Evolutionary conservation across 2,329 filamentous ascomycete species (phyloP).

Genomic region (Hypoxylon sp.): DNA sequence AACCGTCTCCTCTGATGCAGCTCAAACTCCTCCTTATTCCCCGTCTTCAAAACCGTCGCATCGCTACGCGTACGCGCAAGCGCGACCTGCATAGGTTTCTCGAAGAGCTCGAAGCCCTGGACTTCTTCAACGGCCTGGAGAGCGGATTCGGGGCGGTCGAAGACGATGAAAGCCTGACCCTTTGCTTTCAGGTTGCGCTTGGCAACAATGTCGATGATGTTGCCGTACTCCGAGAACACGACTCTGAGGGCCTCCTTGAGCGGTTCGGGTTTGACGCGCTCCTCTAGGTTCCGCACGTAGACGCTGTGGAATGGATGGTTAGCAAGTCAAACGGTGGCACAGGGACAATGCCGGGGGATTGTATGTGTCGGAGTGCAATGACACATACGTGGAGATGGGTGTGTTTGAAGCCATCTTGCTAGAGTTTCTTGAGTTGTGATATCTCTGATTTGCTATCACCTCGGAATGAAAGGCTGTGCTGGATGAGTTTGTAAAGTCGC

Average conservation of each 20-base stretch:
- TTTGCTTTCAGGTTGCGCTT: conserved; percentile 93
- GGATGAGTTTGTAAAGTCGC: conserved; percentile 11
- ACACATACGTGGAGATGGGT: conserved; percentile 77
- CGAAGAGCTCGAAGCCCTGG: conserved; percentile 93
- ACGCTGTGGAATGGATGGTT: conserved; percentile 60
- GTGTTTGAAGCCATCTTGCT: conserved; percentile 55
- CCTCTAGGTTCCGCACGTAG: conserved; percentile 88
- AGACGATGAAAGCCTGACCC: conserved; percentile 96
- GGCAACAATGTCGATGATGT: conserved; percentile 84
- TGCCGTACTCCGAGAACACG: conserved; percentile 91
- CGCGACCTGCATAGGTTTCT: conserved; percentile 87
- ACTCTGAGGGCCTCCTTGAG: conserved; percentile 79
- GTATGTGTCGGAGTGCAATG: conserved; percentile 77
- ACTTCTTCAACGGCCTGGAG: conserved; percentile 86
- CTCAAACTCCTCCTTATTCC: conserved; percentile 86
- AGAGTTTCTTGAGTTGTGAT: conserved; percentile 11
- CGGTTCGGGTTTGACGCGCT: conserved; percentile 85
- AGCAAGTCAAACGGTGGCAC: conserved; percentile 37
- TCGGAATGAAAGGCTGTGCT: conserved; percentile 7
- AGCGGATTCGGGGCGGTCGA: conserved; percentile 84
- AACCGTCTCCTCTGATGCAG: conserved; percentile 84
- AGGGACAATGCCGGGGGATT: conserved; percentile 38
- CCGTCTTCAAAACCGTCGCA: conserved; percentile 81
- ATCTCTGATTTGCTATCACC: conserved; percentile 2
- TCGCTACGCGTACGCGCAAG: conserved; percentile 88